Evolutionary conservation across 805 yeast species (phyloP), one percentile per base, ranked within the genome.

Genomic region (Pachysolen tannophilus): DNA sequence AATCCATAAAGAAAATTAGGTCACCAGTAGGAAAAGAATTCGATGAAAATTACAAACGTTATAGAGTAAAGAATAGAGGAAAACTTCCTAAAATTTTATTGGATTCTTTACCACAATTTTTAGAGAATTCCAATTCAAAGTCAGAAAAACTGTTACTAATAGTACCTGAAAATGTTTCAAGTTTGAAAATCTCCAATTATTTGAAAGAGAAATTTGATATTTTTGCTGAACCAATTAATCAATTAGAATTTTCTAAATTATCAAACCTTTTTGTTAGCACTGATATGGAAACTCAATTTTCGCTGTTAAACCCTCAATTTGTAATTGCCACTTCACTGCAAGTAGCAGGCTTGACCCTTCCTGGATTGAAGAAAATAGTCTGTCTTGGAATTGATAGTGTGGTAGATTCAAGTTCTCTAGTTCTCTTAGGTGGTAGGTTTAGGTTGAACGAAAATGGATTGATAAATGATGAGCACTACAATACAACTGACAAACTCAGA

Each of bases 371-470:
- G 8, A 39, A 46, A 6, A 43, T 54, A 2, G 34, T 60, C 11
- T 40, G 53, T 16, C 40, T 59, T 5, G 65, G 65, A 3, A 36
- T 53, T 7, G 61, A 60, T 33, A 38, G 57, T 2, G 42, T 60
- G 7, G 45, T 49, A 31, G 49, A 43, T 27, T 20, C 38, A 3
- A 30, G 44, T 2, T 35, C 41, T 8, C 44, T 60, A 28, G 45
- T 48, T 3, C 39, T 41, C 14, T 30, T 58, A 1, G 42, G 47
- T 1, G 56, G 60, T 3, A 42, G 60, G 26, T 45, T 53, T 35
- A 45, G 63, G 9, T 14, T 10, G 3, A 6, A 6, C 1, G n/a
- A 26, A 14, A 18, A 32, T 16, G 34, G 35, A 25, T 27, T 36
- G 9, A 20, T 36, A 3, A 19, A 26, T 6, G 38, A 35, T 15